These are phyloP conservation scores for Lunasporangiospora selenospora DNA, from an alignment of 192 early-diverging fungal species.

Conservation along the genomic window DNA sequence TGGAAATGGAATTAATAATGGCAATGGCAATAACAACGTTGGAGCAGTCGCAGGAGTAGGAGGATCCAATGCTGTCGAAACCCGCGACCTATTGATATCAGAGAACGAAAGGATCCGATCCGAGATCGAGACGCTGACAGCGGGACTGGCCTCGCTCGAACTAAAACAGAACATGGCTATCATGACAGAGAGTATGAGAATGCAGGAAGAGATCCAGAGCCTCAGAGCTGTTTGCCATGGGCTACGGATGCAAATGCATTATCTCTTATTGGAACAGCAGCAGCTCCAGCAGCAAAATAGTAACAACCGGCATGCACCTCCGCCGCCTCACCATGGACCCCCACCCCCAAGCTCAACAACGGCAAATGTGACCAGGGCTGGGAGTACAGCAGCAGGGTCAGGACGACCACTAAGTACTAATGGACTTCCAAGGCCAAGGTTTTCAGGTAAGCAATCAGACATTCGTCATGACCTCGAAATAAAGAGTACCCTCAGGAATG, in stretches of 20 bases:
- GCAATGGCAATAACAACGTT: slow-evolving; percentile 28
- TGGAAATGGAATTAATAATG: slow-evolving; percentile 5
- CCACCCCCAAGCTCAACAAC: slow-evolving; percentile 22
- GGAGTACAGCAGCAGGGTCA: background rate
- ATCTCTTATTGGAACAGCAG: slow-evolving; percentile 59
- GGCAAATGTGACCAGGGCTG: background rate
- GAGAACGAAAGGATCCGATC: slow-evolving; percentile 59
- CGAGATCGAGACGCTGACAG: slow-evolving; percentile 64
- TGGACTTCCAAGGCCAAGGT: slow-evolving; percentile 26
- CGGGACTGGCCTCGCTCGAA: slow-evolving; percentile 63
- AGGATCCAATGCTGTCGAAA: slow-evolving; percentile 12
- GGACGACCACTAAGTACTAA: slow-evolving; percentile 21
- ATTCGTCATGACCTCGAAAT: too few relatives aligned
- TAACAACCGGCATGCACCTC: slow-evolving; percentile 13
- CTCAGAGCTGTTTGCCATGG: slow-evolving; percentile 68
- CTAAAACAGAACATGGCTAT: slow-evolving; percentile 74
- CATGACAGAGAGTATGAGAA: slow-evolving; percentile 66
- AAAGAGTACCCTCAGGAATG: too few relatives aligned
- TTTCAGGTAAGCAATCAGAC: slow-evolving; percentile 28
- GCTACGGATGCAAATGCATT: slow-evolving; percentile 74
- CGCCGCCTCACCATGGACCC: too few relatives aligned
- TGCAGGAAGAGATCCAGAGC: slow-evolving; percentile 76
- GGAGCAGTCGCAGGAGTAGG: slow-evolving; percentile 16
- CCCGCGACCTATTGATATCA: slow-evolving; percentile 53
- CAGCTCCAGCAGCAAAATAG: too few relatives aligned